phyloP scores from a whole-genome alignment of 768 basidiomycete genomes.

The Rhodotorula taiwanensis region DNA sequence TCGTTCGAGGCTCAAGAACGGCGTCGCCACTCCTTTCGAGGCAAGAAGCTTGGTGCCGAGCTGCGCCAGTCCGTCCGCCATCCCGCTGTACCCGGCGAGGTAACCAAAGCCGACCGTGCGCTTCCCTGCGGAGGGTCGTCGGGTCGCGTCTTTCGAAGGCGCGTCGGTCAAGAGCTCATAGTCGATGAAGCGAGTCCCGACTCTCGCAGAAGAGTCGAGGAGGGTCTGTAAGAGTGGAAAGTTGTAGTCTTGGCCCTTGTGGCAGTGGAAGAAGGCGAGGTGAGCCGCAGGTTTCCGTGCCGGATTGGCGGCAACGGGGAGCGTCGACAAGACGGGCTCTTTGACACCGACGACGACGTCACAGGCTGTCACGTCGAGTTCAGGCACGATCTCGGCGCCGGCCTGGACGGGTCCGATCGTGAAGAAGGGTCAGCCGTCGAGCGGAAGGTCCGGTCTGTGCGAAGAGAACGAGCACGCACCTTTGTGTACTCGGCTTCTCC shows the following conservation, averaged over 20 bases:
- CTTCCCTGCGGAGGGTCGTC: slow-evolving; percentile 44
- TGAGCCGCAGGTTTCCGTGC: slow-evolving; percentile 50
- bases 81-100: slow-evolving; percentile 76
- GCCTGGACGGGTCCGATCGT: slow-evolving; percentile 51
- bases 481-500: slow-evolving; percentile 57
- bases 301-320: background rate
- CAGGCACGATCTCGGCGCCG: slow-evolving; percentile 60
- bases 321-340: slow-evolving; percentile 59
- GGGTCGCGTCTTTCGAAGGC: slow-evolving; percentile 47
- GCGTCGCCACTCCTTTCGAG: slow-evolving; percentile 63
- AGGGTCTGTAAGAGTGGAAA: slow-evolving; percentile 60
- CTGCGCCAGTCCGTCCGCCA: slow-evolving; percentile 69
- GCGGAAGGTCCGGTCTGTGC: too few species aligned
- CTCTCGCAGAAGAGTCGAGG: slow-evolving; percentile 20
- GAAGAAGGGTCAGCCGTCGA: background rate
- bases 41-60: slow-evolving; percentile 73
- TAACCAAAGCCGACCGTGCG: slow-evolving; percentile 84
- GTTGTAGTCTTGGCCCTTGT: slow-evolving; percentile 68
- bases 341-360: slow-evolving; percentile 84
- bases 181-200: slow-evolving; percentile 57
- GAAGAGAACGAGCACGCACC: slow-evolving; percentile 52
- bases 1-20: slow-evolving; percentile 73
- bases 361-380: slow-evolving; percentile 51
- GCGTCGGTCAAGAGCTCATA: slow-evolving; percentile 67
- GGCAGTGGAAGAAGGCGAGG: slow-evolving; percentile 66